Percentiles rank a stretch among this genome's conserved stretches.
phyloP scores from a whole-genome alignment of 2,329 filamentous ascomycete species.

The Graphilbum ipis-grandicollis region DNA sequence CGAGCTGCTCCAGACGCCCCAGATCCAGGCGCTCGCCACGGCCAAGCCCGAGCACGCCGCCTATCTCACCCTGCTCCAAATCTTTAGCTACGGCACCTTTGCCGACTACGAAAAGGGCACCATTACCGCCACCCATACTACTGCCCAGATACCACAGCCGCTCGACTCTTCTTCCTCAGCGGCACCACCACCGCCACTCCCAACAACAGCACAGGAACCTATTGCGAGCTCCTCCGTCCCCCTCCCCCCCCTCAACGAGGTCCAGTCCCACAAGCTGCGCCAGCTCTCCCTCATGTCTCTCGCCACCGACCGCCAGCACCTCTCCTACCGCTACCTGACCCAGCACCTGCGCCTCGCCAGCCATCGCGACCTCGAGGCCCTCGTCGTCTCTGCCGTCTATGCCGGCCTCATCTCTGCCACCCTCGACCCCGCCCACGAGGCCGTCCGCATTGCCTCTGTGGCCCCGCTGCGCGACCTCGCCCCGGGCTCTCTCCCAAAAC shows the following conservation, averaged over 20 bases:
- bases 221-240: neutral
- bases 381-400: conserved; percentile 80
- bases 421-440: conserved; percentile 60
- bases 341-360: conserved; percentile 47
- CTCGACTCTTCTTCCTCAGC: no score
- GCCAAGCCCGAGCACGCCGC: conserved; percentile 37
- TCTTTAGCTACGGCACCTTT: conserved; percentile 90
- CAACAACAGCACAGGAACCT: no score
- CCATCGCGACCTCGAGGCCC: conserved; percentile 58
- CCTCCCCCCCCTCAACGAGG: conserved; percentile 52
- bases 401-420: conserved; percentile 65
- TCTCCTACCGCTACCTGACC: conserved; percentile 59
- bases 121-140: neutral
- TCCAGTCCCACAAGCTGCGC: conserved; percentile 70
- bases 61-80: conserved; percentile 57
- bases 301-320: conserved; percentile 45
- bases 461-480: conserved; percentile 74
- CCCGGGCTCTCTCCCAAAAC: conserved; percentile 50
- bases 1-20: conserved; percentile 69
- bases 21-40: conserved; percentile 54
- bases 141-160: no score
- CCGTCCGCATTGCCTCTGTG: conserved; percentile 63
- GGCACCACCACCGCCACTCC: no score
- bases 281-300: conserved; percentile 80
- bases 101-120: conserved; percentile 40